Percentiles rank a stretch among this genome's conserved stretches.
These are phyloP conservation scores for Kregervanrija pseudodelftensis DNA, from an alignment of 805 yeast genomes.

Conservation along the genomic window DNA sequence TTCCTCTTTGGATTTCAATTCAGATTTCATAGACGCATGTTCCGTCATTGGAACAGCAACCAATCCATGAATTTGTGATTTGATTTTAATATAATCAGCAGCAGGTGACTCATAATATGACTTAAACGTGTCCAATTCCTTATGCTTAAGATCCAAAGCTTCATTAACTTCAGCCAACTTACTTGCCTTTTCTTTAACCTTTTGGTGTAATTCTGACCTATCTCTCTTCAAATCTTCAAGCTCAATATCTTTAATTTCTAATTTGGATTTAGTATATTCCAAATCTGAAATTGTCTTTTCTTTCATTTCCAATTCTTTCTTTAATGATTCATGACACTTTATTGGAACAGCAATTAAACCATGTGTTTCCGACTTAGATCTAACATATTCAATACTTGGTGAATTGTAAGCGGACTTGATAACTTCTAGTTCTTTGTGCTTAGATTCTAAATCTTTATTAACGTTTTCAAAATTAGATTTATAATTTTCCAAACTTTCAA, in stretches of 20 bases:
- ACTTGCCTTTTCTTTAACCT: neutral
- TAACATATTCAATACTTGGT: constrained; percentile 16
- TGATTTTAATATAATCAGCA: constrained; percentile 6
- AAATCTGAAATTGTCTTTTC: constrained; percentile 1
- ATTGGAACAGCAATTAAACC: constrained; percentile 12
- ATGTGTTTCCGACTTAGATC: constrained; percentile 10
- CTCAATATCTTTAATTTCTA: neutral
- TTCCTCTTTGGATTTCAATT: constrained; percentile 3
- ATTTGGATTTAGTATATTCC: neutral
- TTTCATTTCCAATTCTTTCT: constrained; percentile 2
- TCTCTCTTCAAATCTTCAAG: neutral
- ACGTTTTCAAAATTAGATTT: neutral
- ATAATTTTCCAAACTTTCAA: neutral
- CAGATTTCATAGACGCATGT: constrained; percentile 10
- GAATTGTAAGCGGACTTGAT: constrained; percentile 4
- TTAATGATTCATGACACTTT: constrained; percentile 2
- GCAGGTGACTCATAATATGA: constrained; percentile 8
- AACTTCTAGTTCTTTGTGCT: constrained; percentile 2
- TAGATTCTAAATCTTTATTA: neutral
- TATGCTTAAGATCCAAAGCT: neutral
- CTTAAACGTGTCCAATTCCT: constrained; percentile 1
- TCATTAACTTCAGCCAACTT: constrained; percentile 1
- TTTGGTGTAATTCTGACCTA: neutral
- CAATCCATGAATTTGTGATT: constrained; percentile 5
- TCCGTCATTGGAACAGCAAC: constrained; percentile 19